Evolutionary conservation across 768 basidiomycete genomes (phyloP).

Genomic region (Naematelia encephala): DNA sequence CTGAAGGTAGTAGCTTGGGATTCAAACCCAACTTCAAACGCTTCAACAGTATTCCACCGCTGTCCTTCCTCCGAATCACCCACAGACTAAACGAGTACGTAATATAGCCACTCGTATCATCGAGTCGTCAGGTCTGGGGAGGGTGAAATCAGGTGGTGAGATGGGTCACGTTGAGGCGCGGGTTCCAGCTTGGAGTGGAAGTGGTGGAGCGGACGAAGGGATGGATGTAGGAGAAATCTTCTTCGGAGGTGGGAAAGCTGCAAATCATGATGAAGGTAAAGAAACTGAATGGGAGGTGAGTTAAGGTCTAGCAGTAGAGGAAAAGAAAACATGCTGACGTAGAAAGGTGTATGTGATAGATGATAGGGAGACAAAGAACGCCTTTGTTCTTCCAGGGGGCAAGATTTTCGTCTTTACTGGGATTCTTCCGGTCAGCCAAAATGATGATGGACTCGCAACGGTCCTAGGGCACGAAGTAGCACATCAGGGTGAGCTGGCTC

Average conservation of each 20-base stretch:
- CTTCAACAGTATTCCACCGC: conserved; percentile 57
- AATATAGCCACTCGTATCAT: conserved; percentile 68
- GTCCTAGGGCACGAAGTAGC: conserved; percentile 84
- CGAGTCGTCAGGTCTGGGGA: conserved; percentile 67
- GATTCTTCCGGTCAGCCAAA: conserved; percentile 70
- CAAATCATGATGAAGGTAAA: conserved; percentile 25
- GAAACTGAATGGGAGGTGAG: conserved; percentile 51
- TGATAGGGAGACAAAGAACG: conserved; percentile 68
- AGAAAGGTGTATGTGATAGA: conserved; percentile 75
- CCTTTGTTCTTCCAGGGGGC: conserved; percentile 68
- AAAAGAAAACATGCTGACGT: background rate
- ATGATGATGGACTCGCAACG: conserved; percentile 78
- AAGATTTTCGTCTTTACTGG: conserved; percentile 85
- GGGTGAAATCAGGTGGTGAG: conserved; percentile 53
- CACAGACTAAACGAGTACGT: conserved; percentile 64
- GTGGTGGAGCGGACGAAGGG: conserved; percentile 7
- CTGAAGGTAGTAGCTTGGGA: conserved; percentile 36
- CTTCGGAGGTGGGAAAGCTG: conserved; percentile 31
- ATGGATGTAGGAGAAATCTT: conserved; percentile 27
- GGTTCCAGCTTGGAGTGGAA: conserved; percentile 38
- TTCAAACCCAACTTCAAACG: conserved; percentile 53
- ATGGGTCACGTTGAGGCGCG: conserved; percentile 36
- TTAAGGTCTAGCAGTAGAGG: conserved; percentile 20
- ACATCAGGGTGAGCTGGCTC: conserved; percentile 58
- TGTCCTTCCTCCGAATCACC: conserved; percentile 67